Evolutionary conservation across 148 eudicot genomes (phyloP).

Genomic region (Mesembryanthemum crystallinum): DNA sequence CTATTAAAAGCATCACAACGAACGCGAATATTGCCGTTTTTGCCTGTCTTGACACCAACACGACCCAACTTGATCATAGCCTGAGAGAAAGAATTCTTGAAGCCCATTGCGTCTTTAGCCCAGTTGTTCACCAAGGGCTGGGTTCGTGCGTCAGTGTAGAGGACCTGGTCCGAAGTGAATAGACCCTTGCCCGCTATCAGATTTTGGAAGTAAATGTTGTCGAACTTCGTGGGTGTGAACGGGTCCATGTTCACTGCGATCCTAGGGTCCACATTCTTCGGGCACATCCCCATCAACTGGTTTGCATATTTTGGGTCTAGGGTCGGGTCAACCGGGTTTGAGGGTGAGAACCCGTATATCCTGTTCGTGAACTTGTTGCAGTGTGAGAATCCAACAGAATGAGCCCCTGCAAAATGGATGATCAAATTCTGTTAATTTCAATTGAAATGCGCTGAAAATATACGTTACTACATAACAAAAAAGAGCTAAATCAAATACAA

Average conservation of each 20-base stretch:
- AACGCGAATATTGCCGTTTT: slow-evolving; percentile 36
- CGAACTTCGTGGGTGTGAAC: slow-evolving; percentile 55
- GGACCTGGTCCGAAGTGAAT: slow-evolving; percentile 74
- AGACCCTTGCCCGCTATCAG: slow-evolving; percentile 72
- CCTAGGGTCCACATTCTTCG: slow-evolving; percentile 62
- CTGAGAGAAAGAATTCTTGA: slow-evolving; percentile 27
- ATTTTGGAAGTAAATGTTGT: slow-evolving; percentile 60
- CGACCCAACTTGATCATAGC: slow-evolving; percentile 47
- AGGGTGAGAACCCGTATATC: slow-evolving; percentile 56
- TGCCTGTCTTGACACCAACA: slow-evolving; percentile 38
- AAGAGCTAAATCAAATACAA: no score
- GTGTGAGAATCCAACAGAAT: slow-evolving; percentile 81
- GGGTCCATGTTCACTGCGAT: slow-evolving; percentile 81
- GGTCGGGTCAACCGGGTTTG: slow-evolving; percentile 58
- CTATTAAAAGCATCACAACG: slow-evolving; percentile 43
- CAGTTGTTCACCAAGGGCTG: slow-evolving; percentile 40
- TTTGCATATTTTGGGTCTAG: slow-evolving; percentile 45
- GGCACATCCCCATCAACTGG: slow-evolving; percentile 63
- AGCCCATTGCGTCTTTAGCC: slow-evolving; percentile 23
- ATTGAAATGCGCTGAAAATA: no score
- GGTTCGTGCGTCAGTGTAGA: slow-evolving; percentile 67
- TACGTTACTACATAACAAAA: no score
- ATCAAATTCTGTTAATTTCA: no score
- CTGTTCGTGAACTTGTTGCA: slow-evolving; percentile 64
- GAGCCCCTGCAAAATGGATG: slow-evolving; percentile 46